These are phyloP conservation scores for Aristolochia contorta DNA, from an alignment of 164 flowering plant species.

Conservation along the genomic window DNA sequence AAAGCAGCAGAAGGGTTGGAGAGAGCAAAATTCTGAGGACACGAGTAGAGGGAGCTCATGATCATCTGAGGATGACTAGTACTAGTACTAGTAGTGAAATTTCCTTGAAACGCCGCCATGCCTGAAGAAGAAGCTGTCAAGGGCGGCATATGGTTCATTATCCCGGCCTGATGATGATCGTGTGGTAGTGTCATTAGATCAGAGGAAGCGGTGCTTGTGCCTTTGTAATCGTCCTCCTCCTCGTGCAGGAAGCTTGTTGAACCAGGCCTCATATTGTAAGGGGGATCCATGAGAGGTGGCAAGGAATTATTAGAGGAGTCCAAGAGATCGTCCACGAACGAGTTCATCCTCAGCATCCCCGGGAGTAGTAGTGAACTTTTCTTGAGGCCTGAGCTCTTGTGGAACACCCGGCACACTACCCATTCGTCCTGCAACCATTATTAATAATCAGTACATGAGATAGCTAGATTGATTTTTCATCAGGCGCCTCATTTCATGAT, in stretches of 20 bases:
- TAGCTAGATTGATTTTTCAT: no score
- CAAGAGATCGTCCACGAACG: slow-evolving; percentile 31
- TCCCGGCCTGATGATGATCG: no score
- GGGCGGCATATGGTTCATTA: slow-evolving; percentile 7
- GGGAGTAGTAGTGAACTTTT: slow-evolving; percentile 19
- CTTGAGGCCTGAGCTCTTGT: slow-evolving; percentile 38
- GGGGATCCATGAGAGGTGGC: slow-evolving; percentile 44
- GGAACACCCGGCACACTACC: slow-evolving; percentile 55
- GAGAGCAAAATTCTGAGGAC: no score
- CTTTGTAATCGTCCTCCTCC: slow-evolving; percentile 9
- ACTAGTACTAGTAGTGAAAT: no score
- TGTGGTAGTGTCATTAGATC: no score
- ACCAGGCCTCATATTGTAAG: slow-evolving; percentile 10
- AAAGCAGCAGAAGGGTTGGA: slow-evolving; percentile 7
- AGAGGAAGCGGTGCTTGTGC: slow-evolving; percentile 4
- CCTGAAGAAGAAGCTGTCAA: neutral
- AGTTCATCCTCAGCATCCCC: slow-evolving; percentile 22
- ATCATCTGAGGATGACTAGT: no score
- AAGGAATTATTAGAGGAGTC: slow-evolving; percentile 20
- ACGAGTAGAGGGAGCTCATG: no score
- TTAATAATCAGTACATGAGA: no score
- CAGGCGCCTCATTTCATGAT: no score
- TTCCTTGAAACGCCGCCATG: slow-evolving; percentile 1
- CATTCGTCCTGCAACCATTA: slow-evolving; percentile 59
- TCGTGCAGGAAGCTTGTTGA: slow-evolving; percentile 6